These are phyloP conservation scores for Saccharomycopsis sp. DNA, from an alignment of 805 yeast species.

Conservation along the genomic window DNA sequence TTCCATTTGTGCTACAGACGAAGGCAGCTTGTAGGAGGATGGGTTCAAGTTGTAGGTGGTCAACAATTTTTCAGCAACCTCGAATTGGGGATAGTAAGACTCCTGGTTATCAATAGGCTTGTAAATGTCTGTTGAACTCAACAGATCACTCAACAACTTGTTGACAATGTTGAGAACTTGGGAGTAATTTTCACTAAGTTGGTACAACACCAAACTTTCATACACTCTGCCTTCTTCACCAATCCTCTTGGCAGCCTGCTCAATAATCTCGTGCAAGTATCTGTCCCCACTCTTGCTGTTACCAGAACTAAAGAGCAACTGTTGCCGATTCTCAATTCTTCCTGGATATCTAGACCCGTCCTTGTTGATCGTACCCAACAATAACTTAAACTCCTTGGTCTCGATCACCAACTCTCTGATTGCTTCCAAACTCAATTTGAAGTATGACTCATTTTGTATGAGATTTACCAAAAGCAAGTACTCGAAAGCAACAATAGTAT, in stretches of 20 bases:
- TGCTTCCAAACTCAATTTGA: slow-evolving; percentile 61
- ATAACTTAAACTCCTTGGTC: slow-evolving; percentile 71
- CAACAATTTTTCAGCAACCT: slow-evolving; percentile 30
- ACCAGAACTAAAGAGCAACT: slow-evolving; percentile 36
- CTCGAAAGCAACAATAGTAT: slow-evolving; percentile 88
- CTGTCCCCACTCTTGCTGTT: slow-evolving; percentile 33
- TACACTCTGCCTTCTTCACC: slow-evolving; percentile 84
- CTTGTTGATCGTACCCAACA: slow-evolving; percentile 75
- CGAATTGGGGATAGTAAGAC: slow-evolving; percentile 31
- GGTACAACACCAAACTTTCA: slow-evolving; percentile 80
- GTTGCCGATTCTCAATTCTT: slow-evolving; percentile 67
- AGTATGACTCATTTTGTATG: slow-evolving; percentile 31
- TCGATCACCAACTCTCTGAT: slow-evolving; percentile 76
- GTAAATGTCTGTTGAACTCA: slow-evolving; percentile 62
- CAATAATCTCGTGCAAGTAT: slow-evolving; percentile 64
- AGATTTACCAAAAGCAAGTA: slow-evolving; percentile 67
- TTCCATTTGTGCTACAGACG: slow-evolving; percentile 47
- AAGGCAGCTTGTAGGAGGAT: slow-evolving; percentile 32
- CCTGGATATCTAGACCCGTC: slow-evolving; percentile 79
- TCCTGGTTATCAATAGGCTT: slow-evolving; percentile 32
- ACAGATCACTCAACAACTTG: slow-evolving; percentile 65
- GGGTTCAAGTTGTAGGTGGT: slow-evolving; percentile 47
- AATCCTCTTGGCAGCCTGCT: slow-evolving; percentile 76
- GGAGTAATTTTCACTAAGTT: slow-evolving; percentile 79
- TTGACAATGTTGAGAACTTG: slow-evolving; percentile 70